A percentile compares a stretch with the other conserved stretches of the same genome.
Evolutionary conservation across 139 green algal species (phyloP).

Genomic region (Eudorina sp.): DNA sequence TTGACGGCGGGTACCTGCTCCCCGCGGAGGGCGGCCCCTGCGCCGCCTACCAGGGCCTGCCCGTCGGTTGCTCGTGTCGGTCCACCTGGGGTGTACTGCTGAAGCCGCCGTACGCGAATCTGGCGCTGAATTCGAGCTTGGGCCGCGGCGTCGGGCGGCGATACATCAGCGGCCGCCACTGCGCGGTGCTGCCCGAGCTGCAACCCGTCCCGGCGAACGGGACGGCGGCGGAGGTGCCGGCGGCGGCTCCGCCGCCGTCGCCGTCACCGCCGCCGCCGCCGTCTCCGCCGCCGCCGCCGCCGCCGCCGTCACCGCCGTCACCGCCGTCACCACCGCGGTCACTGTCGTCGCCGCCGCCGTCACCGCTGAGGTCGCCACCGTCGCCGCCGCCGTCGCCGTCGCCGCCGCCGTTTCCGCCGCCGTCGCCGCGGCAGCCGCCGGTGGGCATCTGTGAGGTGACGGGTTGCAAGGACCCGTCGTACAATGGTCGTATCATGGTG

Average conservation of each 20-base stretch:
- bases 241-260: no score
- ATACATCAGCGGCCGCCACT: constrained; percentile 11
- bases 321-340: background rate
- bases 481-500: constrained; percentile 32
- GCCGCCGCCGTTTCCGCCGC: background rate
- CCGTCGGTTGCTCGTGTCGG: background rate
- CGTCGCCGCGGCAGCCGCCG: background rate
- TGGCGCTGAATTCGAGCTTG: no score
- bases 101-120: background rate
- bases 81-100: background rate
- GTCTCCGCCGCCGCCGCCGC: background rate
- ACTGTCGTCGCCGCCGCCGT: background rate
- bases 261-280: no score
- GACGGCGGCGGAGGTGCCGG: no score
- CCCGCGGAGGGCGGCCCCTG: background rate
- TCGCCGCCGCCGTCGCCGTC: background rate
- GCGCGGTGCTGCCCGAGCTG: constrained; percentile 24
- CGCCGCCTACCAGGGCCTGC: background rate
- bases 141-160: background rate
- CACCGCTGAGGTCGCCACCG: background rate
- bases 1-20: no score
- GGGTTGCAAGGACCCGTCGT: background rate
- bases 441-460: constrained; percentile 21
- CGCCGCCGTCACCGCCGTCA: background rate
- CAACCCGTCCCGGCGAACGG: no score